Conservation (phyloP, 176 grass and related monocot species). For the Saccharum officinarum region DNA sequence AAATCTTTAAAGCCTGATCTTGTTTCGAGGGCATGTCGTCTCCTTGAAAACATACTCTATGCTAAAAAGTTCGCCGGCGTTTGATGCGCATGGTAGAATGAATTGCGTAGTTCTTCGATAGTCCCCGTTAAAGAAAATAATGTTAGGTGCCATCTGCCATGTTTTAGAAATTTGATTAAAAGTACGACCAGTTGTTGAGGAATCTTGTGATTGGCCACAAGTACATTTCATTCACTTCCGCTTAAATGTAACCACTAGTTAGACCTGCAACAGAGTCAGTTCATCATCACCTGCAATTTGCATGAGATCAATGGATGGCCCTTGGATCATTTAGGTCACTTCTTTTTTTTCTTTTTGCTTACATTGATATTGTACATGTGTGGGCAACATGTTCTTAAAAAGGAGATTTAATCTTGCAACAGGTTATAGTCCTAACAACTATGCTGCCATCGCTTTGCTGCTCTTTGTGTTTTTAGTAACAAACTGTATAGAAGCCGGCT, state of each 20-base stretch:
- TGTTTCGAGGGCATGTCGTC: constrained; percentile 4
- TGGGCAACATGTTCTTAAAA: neutral
- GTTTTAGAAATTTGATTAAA: neutral
- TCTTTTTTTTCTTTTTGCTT: neutral
- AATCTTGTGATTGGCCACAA: neutral
- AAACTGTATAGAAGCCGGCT: neutral
- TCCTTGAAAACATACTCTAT: neutral
- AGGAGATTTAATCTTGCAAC: neutral
- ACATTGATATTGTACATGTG: neutral
- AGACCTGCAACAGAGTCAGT: neutral
- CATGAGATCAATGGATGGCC: neutral
- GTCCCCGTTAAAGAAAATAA: neutral
- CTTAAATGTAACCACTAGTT: constrained; percentile 10
- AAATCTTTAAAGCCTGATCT: constrained; percentile 1
- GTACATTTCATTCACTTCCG: neutral
- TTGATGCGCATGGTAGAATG: neutral
- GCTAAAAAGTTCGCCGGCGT: neutral
- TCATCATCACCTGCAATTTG: neutral
- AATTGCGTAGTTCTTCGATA: neutral
- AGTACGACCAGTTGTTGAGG: neutral
- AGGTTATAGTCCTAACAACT: neutral
- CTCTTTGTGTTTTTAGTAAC: neutral
- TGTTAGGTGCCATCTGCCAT: neutral
- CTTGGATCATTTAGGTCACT: neutral
- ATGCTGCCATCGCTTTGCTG: neutral